Percentiles rank a stretch among this genome's conserved stretches.
phyloP scores from a whole-genome alignment of 129 eudicot genomes.

The Mikania micrantha region DNA sequence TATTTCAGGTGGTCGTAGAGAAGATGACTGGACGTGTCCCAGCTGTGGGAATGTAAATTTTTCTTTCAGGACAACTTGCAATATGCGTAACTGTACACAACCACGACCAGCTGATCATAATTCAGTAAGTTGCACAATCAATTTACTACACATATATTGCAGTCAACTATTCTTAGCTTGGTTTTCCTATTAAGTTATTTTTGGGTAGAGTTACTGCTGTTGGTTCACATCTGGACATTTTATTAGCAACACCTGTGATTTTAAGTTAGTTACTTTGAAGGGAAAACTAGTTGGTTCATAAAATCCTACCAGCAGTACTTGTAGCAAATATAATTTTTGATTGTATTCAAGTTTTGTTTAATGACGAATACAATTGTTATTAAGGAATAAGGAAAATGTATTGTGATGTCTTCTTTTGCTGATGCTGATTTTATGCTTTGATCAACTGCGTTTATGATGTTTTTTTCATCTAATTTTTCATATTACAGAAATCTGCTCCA shows the following conservation, averaged over 20 bases:
- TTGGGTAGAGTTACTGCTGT: neutral
- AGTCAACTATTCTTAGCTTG: neutral
- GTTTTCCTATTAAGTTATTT: neutral
- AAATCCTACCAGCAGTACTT: neutral
- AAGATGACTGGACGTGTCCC: slow-evolving; percentile 98
- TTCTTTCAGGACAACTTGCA: slow-evolving; percentile 90
- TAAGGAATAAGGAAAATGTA: no score
- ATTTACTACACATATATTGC: neutral
- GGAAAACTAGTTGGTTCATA: neutral
- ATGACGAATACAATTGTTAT: neutral
- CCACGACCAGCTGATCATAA: slow-evolving; percentile 95
- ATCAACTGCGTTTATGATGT: no score
- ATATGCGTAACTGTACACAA: slow-evolving; percentile 93
- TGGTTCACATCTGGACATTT: no score
- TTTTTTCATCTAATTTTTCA: neutral
- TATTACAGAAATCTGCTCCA: slow-evolving; percentile 68
- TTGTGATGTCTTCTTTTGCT: no score
- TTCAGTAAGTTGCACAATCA: slow-evolving; percentile 44
- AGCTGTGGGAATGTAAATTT: slow-evolving; percentile 95
- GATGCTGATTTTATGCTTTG: no score
- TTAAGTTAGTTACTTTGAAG: no score
- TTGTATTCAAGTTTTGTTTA: neutral
- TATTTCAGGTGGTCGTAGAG: slow-evolving; percentile 80
- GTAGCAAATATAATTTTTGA: neutral
- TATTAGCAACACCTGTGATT: no score